Conservation (phyloP, 176 grass and related monocot genomes). For the Oryza longistaminata region DNA sequence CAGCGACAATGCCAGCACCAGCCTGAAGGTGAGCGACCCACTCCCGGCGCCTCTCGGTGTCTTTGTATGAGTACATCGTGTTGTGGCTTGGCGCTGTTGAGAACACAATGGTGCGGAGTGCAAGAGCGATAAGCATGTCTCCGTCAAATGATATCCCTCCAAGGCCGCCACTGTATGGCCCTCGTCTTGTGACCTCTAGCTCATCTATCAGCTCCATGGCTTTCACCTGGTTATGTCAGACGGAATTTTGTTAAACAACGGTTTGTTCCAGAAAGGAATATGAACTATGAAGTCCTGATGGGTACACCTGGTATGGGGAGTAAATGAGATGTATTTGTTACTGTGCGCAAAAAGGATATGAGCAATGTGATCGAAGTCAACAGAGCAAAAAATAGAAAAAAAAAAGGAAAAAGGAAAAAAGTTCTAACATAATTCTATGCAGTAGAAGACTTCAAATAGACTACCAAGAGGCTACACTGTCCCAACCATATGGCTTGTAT, state of each 20-base stretch:
- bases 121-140: conserved; percentile 64
- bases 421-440: neutral
- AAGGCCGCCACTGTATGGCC: conserved; percentile 80
- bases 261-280: neutral
- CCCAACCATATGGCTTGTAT: neutral
- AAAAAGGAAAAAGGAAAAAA: neutral
- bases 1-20: conserved; percentile 88
- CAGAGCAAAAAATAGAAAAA: neutral
- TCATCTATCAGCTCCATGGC: conserved; percentile 91
- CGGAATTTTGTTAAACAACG: conserved; percentile 5
- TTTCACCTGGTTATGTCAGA: conserved; percentile 52
- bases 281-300: neutral
- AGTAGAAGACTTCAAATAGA: neutral
- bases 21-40: conserved; percentile 93
- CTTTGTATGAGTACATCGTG: conserved; percentile 67
- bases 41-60: conserved; percentile 52
- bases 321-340: neutral
- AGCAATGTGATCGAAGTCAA: neutral
- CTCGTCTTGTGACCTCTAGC: conserved; percentile 75
- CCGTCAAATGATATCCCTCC: conserved; percentile 78
- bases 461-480: neutral
- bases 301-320: neutral
- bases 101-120: conserved; percentile 82
- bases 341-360: neutral
- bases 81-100: conserved; percentile 58